Percentiles rank a stretch among this genome's conserved stretches.
Evolutionary conservation across 2,329 filamentous ascomycete species (phyloP).

Genomic region (Colletotrichum shisoi): DNA sequence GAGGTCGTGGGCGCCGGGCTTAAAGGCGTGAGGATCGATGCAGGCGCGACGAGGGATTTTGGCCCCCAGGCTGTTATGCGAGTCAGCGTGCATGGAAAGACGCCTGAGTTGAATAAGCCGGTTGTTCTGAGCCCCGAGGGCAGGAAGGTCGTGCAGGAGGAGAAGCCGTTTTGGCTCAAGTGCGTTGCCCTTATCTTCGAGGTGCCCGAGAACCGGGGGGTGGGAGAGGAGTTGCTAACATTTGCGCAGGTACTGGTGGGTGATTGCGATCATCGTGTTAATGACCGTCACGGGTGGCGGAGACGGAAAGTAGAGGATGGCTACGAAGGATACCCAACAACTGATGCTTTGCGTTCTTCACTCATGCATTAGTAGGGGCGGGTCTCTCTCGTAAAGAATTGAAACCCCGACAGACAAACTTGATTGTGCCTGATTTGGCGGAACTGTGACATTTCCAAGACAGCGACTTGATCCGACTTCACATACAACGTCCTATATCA

Average conservation of each 20-base stretch:
- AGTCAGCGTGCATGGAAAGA: constrained; percentile 58
- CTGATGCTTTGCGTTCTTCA: constrained; percentile 16
- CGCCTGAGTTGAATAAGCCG: constrained; percentile 69
- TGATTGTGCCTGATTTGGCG: neutral
- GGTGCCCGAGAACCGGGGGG: neutral
- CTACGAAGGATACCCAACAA: constrained; percentile 23
- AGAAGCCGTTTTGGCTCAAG: constrained; percentile 74
- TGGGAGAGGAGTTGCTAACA: constrained; percentile 47
- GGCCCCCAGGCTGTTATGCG: constrained; percentile 66
- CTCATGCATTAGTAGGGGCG: too few relatives aligned
- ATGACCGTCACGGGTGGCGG: constrained; percentile 63
- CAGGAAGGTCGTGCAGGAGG: constrained; percentile 63
- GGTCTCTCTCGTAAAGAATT: too few relatives aligned
- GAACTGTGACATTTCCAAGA: neutral
- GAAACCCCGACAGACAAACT: neutral
- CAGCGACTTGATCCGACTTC: neutral
- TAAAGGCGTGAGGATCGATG: constrained; percentile 68
- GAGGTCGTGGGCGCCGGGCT: constrained; percentile 60
- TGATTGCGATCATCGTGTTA: constrained; percentile 62
- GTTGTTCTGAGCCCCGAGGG: constrained; percentile 69
- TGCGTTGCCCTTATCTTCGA: constrained; percentile 50
- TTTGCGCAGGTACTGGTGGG: constrained; percentile 69
- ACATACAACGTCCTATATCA: too few relatives aligned
- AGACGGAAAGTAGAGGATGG: constrained; percentile 57
- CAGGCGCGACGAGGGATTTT: constrained; percentile 71